Percentiles rank a stretch among this genome's conserved stretches.
These are phyloP conservation scores for Nicotiana obtusifolia DNA, from an alignment of 257 asterid genomes.

Conservation along the genomic window DNA sequence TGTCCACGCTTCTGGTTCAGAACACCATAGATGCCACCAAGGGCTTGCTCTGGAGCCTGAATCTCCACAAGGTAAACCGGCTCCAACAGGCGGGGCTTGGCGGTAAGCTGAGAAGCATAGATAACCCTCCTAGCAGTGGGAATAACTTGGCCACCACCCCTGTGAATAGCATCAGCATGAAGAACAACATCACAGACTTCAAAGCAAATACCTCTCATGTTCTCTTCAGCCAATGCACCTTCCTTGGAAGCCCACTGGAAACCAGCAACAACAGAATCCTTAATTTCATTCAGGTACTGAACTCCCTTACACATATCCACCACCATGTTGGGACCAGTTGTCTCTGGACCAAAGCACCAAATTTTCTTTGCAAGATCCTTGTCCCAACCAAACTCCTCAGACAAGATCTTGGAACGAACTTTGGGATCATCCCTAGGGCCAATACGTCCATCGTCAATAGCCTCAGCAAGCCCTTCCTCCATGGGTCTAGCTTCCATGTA, in stretches of 20 bases:
- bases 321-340: slow-evolving; percentile 45
- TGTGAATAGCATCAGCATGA: slow-evolving; percentile 43
- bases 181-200: slow-evolving; percentile 45
- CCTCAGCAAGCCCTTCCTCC: slow-evolving; percentile 41
- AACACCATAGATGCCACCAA: slow-evolving; percentile 40
- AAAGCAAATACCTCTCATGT: slow-evolving; percentile 45
- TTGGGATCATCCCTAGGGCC: slow-evolving; percentile 43
- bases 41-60: slow-evolving; percentile 40
- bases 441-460: slow-evolving; percentile 42
- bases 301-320: slow-evolving; percentile 49
- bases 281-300: slow-evolving; percentile 41
- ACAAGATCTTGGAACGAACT: slow-evolving; percentile 29
- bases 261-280: slow-evolving; percentile 48
- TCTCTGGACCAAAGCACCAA: slow-evolving; percentile 48
- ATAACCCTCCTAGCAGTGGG: slow-evolving; percentile 45
- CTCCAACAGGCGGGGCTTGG: slow-evolving; percentile 42
- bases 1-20: slow-evolving; percentile 48
- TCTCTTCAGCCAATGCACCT: slow-evolving; percentile 40
- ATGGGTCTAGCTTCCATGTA: slow-evolving; percentile 42
- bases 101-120: slow-evolving; percentile 40
- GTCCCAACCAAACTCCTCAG: slow-evolving; percentile 46
- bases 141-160: slow-evolving; percentile 46
- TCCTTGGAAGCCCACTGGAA: slow-evolving; percentile 50
- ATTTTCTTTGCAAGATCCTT: slow-evolving; percentile 47
- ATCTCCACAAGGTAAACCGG: slow-evolving; percentile 40